Evolutionary conservation across 1,284 basidiomycete genomes (phyloP).

Genomic region (Hypsizygus ulmarius): DNA sequence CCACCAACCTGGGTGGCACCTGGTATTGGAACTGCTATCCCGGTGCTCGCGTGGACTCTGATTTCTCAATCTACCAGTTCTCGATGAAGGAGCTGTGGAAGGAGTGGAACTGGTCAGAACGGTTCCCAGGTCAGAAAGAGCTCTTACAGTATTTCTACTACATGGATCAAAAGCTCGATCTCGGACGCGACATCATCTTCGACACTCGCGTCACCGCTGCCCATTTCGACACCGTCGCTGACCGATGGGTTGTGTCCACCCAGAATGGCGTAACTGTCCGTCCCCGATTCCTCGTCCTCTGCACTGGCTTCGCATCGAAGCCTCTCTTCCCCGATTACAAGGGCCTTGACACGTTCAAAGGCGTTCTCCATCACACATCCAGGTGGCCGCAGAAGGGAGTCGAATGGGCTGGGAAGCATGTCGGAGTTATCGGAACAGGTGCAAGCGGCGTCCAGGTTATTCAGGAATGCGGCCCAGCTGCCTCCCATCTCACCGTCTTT

Average conservation of each 20-base stretch:
- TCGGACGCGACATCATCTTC: conserved; percentile 24
- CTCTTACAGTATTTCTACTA: conserved; percentile 24
- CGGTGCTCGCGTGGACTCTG: conserved; percentile 25
- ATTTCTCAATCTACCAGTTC: conserved; percentile 24
- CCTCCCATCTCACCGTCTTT: conserved; percentile 27
- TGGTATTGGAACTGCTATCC: conserved; percentile 30
- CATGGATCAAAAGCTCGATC: conserved; percentile 24
- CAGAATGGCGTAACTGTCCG: conserved; percentile 17
- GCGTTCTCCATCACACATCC: conserved; percentile 23
- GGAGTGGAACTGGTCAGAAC: conserved; percentile 25
- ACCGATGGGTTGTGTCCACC: conserved; percentile 23
- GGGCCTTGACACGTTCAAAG: conserved; percentile 25
- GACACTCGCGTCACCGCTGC: conserved; percentile 25
- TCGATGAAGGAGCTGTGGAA: conserved; percentile 25
- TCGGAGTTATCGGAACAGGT: conserved; percentile 28
- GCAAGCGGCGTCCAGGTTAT: conserved; percentile 28
- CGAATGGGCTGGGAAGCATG: conserved; percentile 21
- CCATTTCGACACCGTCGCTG: conserved; percentile 18
- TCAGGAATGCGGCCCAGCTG: conserved; percentile 23
- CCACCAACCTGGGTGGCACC: conserved; percentile 21
- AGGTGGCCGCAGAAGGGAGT: conserved; percentile 23
- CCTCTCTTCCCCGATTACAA: conserved; percentile 21
- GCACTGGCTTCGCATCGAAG: conserved; percentile 26
- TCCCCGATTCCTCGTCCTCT: conserved; percentile 23
- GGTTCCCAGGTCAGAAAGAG: conserved; percentile 22